Conservation (phyloP, 257 asterid species). For the Marsdenia floribunda region DNA sequence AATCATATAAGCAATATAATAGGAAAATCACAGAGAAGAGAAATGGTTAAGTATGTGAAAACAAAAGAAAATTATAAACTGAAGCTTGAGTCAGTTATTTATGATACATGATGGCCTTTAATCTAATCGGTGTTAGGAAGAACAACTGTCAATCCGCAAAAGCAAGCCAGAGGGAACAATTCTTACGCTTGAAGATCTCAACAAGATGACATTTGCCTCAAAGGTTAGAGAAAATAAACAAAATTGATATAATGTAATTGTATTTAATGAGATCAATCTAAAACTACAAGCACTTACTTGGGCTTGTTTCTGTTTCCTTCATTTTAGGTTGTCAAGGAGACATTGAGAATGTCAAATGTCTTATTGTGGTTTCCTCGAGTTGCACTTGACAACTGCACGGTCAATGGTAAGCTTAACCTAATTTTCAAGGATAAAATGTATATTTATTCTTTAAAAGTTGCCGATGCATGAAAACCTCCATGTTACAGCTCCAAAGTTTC, state of each 20-base stretch:
- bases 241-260: neutral
- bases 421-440: neutral
- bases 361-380: constrained; percentile 63
- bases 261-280: neutral
- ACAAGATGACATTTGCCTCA: constrained; percentile 43
- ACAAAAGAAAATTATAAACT: neutral
- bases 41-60: neutral
- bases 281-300: neutral
- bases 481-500: neutral
- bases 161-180: constrained; percentile 32
- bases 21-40: neutral
- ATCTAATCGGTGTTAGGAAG: constrained; percentile 35
- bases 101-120: neutral
- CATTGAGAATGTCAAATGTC: constrained; percentile 59
- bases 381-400: constrained; percentile 37
- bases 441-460: neutral
- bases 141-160: constrained; percentile 35
- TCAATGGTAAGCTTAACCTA: constrained; percentile 38
- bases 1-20: neutral
- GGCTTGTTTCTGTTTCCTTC: neutral
- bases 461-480: neutral
- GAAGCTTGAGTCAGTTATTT: neutral
- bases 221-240: constrained; percentile 31
- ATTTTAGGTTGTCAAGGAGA: constrained; percentile 55
- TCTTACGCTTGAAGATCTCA: constrained; percentile 47